phyloP scores from a whole-genome alignment of 2,329 filamentous ascomycete species.

The Pseudocercospora pini-densiflorae region DNA sequence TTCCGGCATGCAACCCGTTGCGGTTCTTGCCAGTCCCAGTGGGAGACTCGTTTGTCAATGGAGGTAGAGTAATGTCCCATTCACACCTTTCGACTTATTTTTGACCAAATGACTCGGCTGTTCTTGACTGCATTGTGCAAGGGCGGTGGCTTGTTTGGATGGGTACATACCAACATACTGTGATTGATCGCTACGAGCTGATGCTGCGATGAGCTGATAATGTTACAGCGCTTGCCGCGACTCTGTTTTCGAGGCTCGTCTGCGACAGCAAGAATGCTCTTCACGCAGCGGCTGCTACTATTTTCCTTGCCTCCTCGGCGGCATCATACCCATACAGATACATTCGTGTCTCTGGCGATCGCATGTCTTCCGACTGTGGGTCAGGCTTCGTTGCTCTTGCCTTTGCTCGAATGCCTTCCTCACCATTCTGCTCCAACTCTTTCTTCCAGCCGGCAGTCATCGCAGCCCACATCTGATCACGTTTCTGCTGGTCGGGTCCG shows the following conservation, averaged over 20 bases:
- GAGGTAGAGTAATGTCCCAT: conserved; percentile 12
- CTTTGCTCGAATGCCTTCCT: conserved; percentile 9
- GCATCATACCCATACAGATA: conserved; percentile 20
- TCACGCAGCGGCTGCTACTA: neutral
- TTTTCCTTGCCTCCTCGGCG: conserved; percentile 12
- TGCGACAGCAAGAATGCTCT: neutral
- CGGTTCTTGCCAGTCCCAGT: conserved; percentile 5
- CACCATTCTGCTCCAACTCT: conserved; percentile 10
- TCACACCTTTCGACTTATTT: conserved; percentile 11
- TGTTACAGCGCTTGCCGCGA: neutral
- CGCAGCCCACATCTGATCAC: conserved; percentile 7
- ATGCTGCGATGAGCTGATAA: too few species aligned
- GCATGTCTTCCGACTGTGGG: conserved; percentile 8
- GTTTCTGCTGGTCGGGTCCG: conserved; percentile 9
- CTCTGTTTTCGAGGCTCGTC: neutral
- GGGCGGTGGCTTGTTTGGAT: conserved; percentile 10
- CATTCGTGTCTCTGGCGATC: conserved; percentile 14
- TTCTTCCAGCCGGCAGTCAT: conserved; percentile 22
- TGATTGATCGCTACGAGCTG: neutral
- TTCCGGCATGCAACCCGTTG: conserved; percentile 8
- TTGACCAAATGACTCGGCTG: conserved; percentile 15
- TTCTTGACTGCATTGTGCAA: conserved; percentile 6
- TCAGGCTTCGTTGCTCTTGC: conserved; percentile 8
- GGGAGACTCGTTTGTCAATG: conserved; percentile 23
- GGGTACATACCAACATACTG: neutral